Conservation (phyloP, 495 filamentous ascomycete species). For the Staphylotrichum tortipilum region DNA sequence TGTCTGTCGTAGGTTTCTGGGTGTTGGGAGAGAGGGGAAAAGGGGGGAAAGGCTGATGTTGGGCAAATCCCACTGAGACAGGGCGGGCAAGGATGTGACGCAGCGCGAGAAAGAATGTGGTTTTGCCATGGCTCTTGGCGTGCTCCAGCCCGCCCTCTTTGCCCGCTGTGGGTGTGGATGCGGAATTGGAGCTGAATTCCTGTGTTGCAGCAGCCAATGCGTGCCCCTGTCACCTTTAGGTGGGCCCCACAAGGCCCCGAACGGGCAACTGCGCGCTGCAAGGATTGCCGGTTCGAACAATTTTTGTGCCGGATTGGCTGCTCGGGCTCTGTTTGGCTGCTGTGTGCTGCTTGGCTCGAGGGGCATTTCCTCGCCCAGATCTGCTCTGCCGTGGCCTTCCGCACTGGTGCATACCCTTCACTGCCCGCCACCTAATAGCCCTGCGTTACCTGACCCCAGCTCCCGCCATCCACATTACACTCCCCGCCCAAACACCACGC, state of each 20-base stretch:
- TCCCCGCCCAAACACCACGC: too few species aligned
- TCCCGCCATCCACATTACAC: too few species aligned
- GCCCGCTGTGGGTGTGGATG: neutral
- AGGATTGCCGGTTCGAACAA: slow-evolving; percentile 4
- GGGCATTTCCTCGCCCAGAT: too few species aligned
- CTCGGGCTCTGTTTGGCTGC: neutral
- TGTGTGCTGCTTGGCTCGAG: too few species aligned
- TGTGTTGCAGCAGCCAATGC: neutral
- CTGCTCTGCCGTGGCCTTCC: slow-evolving; percentile 2
- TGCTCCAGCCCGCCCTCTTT: too few species aligned
- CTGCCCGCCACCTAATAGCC: too few species aligned
- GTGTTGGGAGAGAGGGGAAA: neutral
- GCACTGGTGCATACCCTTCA: neutral
- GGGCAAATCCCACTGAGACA: too few species aligned
- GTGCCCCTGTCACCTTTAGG: neutral
- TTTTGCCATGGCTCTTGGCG: too few species aligned
- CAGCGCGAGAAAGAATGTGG: too few species aligned
- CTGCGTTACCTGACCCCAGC: neutral
- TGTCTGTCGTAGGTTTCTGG: too few species aligned
- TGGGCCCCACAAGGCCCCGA: neutral
- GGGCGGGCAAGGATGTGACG: too few species aligned
- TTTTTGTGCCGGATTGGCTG: neutral
- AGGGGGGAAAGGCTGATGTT: neutral
- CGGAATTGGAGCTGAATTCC: neutral
- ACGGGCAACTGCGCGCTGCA: neutral